Evolutionary conservation across 1,284 basidiomycete species (phyloP), one percentile per base, ranked within the genome.

Genomic region (Cutaneotrichosporon sp.): DNA sequence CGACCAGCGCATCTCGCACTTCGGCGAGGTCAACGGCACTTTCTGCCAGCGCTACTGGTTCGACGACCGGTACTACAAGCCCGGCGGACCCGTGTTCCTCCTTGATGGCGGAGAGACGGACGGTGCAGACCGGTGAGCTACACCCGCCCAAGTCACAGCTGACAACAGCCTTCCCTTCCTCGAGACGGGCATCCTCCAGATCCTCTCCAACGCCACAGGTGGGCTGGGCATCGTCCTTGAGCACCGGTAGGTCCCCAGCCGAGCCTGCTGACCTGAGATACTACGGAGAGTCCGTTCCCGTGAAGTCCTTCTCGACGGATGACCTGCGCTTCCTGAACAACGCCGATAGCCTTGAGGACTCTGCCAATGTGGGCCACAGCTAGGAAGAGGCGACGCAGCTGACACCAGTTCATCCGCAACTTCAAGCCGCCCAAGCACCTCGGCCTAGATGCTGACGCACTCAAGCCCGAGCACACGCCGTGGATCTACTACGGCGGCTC

Each of bases 401-500:
- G 29, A 46, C 46, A 16, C 1, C 85, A 90, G 76, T 97, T 98
- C 74, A 92, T 97, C 83, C 82, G 84, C 8, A 85, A 88, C 62
- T 87, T 97, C 72, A 84, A 87, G 67, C 89, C 95, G 59, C 78
- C 78, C 16, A 22, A 58, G 42, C 66, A 59, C 1, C 85, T 95
- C 27, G 81, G 87, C 4, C 85, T 89, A 61, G 71, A 91, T 59
- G 56, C 66, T 8, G 87, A 87, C 3, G 85, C 86, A 84, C 4
- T 76, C 55, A 59, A 82, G 33, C 73, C 74, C 10, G 65, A 65
- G 20, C 66, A 71, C 20, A 88, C 89, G 0, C 90, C 92, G 1
- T 95, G 94, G 90, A 92, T 98, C 66, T 95, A 95, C 78, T 97
- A 97, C 71, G 95, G 95, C 29, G 92, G 82, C 2, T 77, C 72